Evolutionary conservation across 495 filamentous ascomycete species (phyloP), one percentile per base, ranked within the genome.

Genomic region (Penicillium ochrochloron): DNA sequence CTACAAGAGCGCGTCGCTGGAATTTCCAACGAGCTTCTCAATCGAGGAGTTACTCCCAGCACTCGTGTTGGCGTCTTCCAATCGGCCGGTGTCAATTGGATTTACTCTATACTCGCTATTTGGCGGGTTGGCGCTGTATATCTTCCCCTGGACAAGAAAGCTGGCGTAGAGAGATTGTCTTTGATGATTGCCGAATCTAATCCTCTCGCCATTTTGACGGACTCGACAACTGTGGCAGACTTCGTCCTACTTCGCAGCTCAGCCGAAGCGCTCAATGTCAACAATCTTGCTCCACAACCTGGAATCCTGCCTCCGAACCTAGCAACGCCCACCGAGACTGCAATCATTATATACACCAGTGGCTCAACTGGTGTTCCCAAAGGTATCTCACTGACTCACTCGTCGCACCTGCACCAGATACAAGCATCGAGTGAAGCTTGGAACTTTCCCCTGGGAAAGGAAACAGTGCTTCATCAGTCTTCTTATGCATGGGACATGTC

Each of bases 41-140:
- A 34, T 10, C 35, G 34, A 64, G 66, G 69, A 25, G 25, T 73
- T 15, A 29, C 35, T 4, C 1, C 19, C 58, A 37, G 52, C 5
- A 42, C 56, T 12, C 56, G 57, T 6, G 46, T 69, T 27, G 60
- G 60, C 3, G 60, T 69, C 4, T 66, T 66, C 6, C 63, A 66
- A 46, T 59, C 76, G 15, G 65, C 86, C 0, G 29, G 67, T 2
- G 11, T 72, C 0, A 76, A 85, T 42, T 85, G 77, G 79, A 66
- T 83, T 14, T 78, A 68, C 21, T 85, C 85, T 0, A 60, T 88
- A 29, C 76, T 88, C 0, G 86, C 83, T 9, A 82, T 88, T 46
- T 54, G 82, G 63, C 72, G 78, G 0, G 23, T 84, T 34, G 86
- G 84, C 0, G 79, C 67, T 5, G 63, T 78, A 2, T 88, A 87